Conservation (phyloP, 352 stramenopile genomes). For the Pythium guiyangense region DNA sequence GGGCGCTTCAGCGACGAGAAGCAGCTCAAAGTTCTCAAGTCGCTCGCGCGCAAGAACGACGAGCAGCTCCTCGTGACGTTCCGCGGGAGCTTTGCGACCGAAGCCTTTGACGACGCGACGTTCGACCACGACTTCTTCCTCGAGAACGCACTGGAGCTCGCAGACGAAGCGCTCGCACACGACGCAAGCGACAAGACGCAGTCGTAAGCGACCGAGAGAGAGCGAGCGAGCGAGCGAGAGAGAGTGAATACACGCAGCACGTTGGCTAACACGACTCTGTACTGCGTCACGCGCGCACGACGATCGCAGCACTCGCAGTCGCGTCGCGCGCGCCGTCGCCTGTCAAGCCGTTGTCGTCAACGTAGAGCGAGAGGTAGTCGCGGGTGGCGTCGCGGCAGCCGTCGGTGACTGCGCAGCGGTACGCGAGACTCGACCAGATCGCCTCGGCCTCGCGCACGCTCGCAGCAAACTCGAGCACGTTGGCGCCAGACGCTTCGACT, state of each 20-base stretch:
- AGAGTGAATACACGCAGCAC: too few species aligned
- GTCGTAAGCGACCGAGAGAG: too few species aligned
- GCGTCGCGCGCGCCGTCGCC: constrained; percentile 24
- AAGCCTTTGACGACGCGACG: constrained; percentile 34
- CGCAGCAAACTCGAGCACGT: constrained; percentile 30
- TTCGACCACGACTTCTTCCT: constrained; percentile 85
- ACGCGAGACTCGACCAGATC: constrained; percentile 33
- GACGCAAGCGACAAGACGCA: too few species aligned
- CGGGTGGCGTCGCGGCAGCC: constrained; percentile 21
- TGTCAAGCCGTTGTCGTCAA: constrained; percentile 59
- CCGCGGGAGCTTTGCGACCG: constrained; percentile 68
- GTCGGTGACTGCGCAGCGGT: constrained; percentile 21
- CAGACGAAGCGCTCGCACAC: constrained; percentile 44
- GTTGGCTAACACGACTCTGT: too few species aligned
- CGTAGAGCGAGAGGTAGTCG: constrained; percentile 39
- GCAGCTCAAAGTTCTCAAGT: constrained; percentile 78
- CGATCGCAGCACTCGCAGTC: constrained; percentile 11
- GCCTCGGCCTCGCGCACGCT: constrained; percentile 11
- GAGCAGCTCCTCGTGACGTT: constrained; percentile 72
- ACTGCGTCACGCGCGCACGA: too few species aligned
- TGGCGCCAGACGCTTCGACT: background rate
- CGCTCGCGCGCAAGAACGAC: constrained; percentile 80
- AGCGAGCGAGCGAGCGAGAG: too few species aligned
- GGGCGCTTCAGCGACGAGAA: constrained; percentile 61
- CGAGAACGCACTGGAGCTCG: constrained; percentile 76